Base-by-base conservation (phyloP, 2,329 filamentous ascomycete species). In the Stagonosporopsis cucurbitacearum region DNA sequence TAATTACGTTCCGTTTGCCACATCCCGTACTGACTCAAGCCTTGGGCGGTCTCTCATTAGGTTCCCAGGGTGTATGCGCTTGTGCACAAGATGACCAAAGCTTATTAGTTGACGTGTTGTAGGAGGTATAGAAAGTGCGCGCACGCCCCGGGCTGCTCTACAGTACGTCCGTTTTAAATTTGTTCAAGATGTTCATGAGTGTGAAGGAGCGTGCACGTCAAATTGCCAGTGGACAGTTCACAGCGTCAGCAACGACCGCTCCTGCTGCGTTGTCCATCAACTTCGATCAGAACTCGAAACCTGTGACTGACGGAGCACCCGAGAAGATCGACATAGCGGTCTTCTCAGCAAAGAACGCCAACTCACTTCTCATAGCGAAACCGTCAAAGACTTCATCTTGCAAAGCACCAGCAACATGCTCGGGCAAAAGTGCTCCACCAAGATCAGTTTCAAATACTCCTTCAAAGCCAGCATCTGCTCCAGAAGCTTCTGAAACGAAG, bases 121-220 rank as follows among this genome's bases (percentile, higher is more conserved):
- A 39, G 43, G 37, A 32, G 22, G 33, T 40, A 50, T 52, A 48
- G 46, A 57, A 60, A 58, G 48, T 30, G 37, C 37, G 50, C 32
- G 20, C 23, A 50, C 42, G 47, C 51, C 58, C 58, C 54, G n/a
- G 41, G 20, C 36, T 30, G 20, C 36, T 44, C n/a, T 48, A 40
- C 40, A 30, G 40, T 55, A 55, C 51, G 54, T 53, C 40, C 43
- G 33, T 41, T 48, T 35, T 45, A 33, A 33, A 28, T 41, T 26
- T 28, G 6, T 30, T 44, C 50, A 55, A 46, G 22, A 60, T 60
- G 58, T 60, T 60, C 43, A 43, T 60, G 44, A 60, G 58, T 50
- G 58, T 60, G 15, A 60, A 60, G 40, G 58, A 60, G 28, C 54
- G 58, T 41, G 58, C 58, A 43, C 46, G 50, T 30, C 58, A 60